phyloP scores from a whole-genome alignment of 75 land plant genomes.

The Pinus albicaulis region DNA sequence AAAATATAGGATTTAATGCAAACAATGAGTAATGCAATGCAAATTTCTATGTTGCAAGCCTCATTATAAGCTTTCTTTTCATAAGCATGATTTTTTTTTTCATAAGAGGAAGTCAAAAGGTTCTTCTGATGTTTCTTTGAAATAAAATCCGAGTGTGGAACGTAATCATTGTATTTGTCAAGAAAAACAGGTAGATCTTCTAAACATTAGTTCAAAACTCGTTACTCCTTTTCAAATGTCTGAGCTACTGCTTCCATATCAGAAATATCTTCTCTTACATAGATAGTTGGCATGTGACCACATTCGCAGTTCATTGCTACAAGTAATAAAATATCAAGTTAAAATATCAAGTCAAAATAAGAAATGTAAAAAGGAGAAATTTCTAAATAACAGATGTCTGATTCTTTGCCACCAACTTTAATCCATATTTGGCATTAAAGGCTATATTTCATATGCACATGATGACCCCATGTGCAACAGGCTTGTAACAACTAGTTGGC shows the following conservation, averaged over 20 bases:
- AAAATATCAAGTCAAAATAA: background rate
- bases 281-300: conserved; percentile 35
- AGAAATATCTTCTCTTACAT: conserved; percentile 45
- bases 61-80: too few relatives aligned
- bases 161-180: too few relatives aligned
- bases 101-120: too few relatives aligned
- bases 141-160: too few relatives aligned
- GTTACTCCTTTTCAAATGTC: conserved; percentile 62
- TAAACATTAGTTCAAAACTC: conserved; percentile 27
- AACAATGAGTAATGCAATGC: too few relatives aligned
- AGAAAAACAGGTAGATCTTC: conserved; percentile 11
- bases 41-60: too few relatives aligned
- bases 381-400: too few relatives aligned
- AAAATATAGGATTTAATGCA: too few relatives aligned
- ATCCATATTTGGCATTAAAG: background rate
- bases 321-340: conserved; percentile 18
- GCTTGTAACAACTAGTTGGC: background rate
- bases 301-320: conserved; percentile 38
- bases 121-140: too few relatives aligned
- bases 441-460: background rate
- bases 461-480: background rate
- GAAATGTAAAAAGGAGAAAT: too few relatives aligned
- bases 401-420: background rate
- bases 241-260: conserved; percentile 62
- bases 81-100: too few relatives aligned